Evolutionary conservation across 352 stramenopile genomes (phyloP).

Genomic region (Elongisporangium senticosum): DNA sequence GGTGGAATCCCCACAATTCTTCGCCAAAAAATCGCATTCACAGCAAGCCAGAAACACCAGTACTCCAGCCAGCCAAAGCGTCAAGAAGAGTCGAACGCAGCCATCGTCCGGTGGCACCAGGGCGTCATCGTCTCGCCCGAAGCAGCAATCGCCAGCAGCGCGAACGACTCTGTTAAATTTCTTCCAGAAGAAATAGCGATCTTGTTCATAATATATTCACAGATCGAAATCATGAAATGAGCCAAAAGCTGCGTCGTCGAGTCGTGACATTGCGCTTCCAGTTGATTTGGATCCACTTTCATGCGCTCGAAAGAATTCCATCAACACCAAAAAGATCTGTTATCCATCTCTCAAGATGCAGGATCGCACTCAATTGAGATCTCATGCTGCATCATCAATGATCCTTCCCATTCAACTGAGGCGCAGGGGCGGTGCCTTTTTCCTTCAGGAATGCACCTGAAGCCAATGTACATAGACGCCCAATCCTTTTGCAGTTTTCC

Average conservation of each 20-base stretch:
- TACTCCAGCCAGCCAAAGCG: constrained; percentile 7
- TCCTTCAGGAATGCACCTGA: not conserved
- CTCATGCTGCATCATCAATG: too few species aligned
- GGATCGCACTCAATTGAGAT: not conserved
- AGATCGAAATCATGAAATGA: not conserved
- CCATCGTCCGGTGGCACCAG: not conserved
- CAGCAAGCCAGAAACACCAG: constrained; percentile 11
- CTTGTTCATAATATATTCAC: not conserved
- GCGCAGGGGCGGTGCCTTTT: too few species aligned
- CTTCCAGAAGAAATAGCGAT: constrained; percentile 20
- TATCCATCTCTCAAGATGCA: not conserved
- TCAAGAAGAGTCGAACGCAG: constrained; percentile 4
- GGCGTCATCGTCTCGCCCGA: constrained; percentile 10
- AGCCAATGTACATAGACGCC: not conserved
- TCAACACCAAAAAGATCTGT: not conserved
- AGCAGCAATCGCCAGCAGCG: constrained; percentile 5
- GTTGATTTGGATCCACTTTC: not conserved
- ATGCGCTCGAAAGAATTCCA: not conserved
- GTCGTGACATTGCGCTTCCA: too few species aligned
- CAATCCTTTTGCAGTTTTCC: not conserved
- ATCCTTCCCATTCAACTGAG: too few species aligned
- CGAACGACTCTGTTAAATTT: constrained; percentile 40
- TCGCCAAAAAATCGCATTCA: constrained; percentile 8
- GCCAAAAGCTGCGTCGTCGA: too few species aligned
- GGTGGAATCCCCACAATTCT: constrained; percentile 3